These are phyloP conservation scores for Coccomyxa subellipsoidea DNA, from an alignment of 163 green algal species.

Conservation along the genomic window DNA sequence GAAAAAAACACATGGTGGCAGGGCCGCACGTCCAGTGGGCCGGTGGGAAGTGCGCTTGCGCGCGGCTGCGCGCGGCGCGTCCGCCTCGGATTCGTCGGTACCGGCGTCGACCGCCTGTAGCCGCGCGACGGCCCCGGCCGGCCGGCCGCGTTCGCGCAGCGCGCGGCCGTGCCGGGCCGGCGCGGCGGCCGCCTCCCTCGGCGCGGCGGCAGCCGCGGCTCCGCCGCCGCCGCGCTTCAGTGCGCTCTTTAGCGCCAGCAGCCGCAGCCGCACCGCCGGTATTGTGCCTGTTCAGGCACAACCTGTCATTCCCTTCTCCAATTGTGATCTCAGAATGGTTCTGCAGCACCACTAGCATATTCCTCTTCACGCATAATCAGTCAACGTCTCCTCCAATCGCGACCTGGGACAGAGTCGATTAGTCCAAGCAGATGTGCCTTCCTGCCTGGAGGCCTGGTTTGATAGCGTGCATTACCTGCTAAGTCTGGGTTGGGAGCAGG, in stretches of 20 bases:
- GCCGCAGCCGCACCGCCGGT: not conserved
- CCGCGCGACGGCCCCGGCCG: not conserved
- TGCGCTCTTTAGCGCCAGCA: not conserved
- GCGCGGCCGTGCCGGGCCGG: not conserved
- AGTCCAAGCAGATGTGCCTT: not conserved
- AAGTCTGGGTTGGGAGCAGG: not conserved
- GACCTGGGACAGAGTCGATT: not conserved
- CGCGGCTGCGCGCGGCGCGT: not conserved
- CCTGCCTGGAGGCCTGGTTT: not conserved
- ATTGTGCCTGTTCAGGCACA: not conserved
- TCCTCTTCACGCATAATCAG: too few species aligned
- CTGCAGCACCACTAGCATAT: not conserved
- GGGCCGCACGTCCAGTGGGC: not conserved
- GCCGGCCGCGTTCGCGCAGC: not conserved
- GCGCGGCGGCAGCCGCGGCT: not conserved
- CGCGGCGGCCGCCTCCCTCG: not conserved
- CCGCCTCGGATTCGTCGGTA: not conserved
- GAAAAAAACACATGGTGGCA: not conserved
- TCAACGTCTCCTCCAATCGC: too few species aligned
- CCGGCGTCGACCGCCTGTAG: not conserved
- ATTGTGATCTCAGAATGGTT: not conserved
- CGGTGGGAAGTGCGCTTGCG: not conserved
- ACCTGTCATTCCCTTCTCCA: not conserved
- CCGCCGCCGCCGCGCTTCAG: not conserved
- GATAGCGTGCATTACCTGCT: not conserved